phyloP scores from a whole-genome alignment of 2,329 filamentous ascomycete genomes.

The Curvularia sp. region DNA sequence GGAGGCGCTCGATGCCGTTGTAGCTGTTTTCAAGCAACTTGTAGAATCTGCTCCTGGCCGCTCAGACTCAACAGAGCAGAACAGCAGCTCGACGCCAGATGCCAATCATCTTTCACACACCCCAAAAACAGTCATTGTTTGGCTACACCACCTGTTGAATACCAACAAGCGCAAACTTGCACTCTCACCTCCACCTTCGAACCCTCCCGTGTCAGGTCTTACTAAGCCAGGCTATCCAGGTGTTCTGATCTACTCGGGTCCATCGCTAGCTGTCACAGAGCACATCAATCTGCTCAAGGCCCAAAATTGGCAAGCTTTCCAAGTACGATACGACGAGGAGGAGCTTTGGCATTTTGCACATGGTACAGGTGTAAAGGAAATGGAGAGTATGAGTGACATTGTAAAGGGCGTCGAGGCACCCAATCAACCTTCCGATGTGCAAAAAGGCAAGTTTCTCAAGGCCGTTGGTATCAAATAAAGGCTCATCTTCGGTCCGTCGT shows the following conservation, averaged over 20 bases:
- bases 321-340: conserved; percentile 52
- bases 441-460: conserved; percentile 43
- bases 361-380: conserved; percentile 51
- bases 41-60: conserved; percentile 7
- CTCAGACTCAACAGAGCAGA: neutral
- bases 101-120: neutral
- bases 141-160: conserved; percentile 57
- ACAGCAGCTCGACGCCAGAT: neutral
- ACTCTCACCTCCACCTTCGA: conserved; percentile 41
- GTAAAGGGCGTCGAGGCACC: conserved; percentile 46
- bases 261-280: conserved; percentile 46
- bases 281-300: conserved; percentile 53
- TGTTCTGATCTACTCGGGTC: conserved; percentile 54
- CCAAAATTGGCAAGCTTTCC: conserved; percentile 57
- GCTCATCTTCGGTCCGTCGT: neutral
- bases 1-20: conserved; percentile 53
- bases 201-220: conserved; percentile 47
- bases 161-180: conserved; percentile 56
- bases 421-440: conserved; percentile 10
- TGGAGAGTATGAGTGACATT: conserved; percentile 55
- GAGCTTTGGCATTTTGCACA: conserved; percentile 52
- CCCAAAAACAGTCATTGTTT: conserved; percentile 53
- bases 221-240: conserved; percentile 58
- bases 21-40: conserved; percentile 47
- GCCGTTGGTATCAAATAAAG: conserved; percentile 46